Conservation (phyloP, 2,329 filamentous ascomycete genomes). For the Pseudogymnoascus sp. region DNA sequence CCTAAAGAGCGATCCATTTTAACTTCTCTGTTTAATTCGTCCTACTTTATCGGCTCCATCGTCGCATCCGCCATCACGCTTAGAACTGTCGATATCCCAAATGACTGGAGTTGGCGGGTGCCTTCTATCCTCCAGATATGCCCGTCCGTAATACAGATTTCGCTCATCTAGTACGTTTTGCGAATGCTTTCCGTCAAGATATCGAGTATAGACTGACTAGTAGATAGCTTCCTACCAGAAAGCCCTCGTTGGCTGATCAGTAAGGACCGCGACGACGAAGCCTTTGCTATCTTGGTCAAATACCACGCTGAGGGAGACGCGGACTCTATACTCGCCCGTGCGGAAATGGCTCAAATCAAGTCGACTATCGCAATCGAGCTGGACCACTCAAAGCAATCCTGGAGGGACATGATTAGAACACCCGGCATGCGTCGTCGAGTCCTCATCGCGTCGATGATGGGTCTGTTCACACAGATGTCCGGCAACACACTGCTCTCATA, state of each 20-base stretch:
- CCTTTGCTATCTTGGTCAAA: conserved; percentile 27
- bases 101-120: conserved; percentile 37
- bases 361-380: conserved; percentile 34
- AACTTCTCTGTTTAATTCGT: conserved; percentile 49
- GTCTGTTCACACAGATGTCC: conserved; percentile 13
- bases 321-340: conserved; percentile 31
- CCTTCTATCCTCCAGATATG: conserved; percentile 36
- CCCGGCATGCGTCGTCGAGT: conserved; percentile 30
- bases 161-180: neutral
- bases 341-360: conserved; percentile 36
- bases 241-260: conserved; percentile 91
- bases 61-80: conserved; percentile 38
- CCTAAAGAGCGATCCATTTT: conserved; percentile 47
- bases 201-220: neutral
- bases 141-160: conserved; percentile 11
- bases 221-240: conserved; percentile 66
- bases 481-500: conserved; percentile 6
- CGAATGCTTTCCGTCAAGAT: neutral
- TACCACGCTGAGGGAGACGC: conserved; percentile 35
- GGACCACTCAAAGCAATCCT: conserved; percentile 23
- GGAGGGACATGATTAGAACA: conserved; percentile 27
- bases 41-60: conserved; percentile 43
- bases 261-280: conserved; percentile 92
- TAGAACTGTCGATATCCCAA: conserved; percentile 37
- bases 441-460: conserved; percentile 27